Base-by-base conservation (phyloP, 768 basidiomycete genomes). In the Serendipita sp. region DNA sequence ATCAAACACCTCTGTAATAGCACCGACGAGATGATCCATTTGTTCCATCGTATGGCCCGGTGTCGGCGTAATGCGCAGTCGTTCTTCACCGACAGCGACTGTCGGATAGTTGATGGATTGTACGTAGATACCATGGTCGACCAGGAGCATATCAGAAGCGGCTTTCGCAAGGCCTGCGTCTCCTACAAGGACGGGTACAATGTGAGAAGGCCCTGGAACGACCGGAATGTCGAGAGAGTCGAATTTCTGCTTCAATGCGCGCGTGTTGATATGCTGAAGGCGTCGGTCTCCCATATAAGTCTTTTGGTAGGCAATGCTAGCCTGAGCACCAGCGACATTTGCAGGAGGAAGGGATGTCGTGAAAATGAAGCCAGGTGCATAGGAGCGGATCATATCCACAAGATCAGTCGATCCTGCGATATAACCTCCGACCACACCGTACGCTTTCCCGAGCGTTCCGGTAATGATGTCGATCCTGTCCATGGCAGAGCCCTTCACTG, bases 81-180 rank as follows among this genome's bases (percentile, higher is more conserved):
- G 87, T 74, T 98, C 90, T 73, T 96, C 91, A 53, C 93, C 93
- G 58, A 85, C 84, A 30, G 93, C 86, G 70, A 97, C 93, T 26
- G 93, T 97, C 11, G 93, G 93, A 76, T 90, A 96, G 77, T 96
- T 98, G 80, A 98, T 97, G 33, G 89, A 86, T 74, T 98, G 95
- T n/a, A 99, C 93, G 75, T 99, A 99, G 74, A 98, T 93, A 72
- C 86, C 81, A 75, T 98, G 89, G 71, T 93, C 85, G 64, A 79
- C 74, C 63, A 99, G 80, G 60, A 99, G 82, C 65, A 85, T 86
- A 74, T 99, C 96, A 28, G 90, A 94, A 2, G 96, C 96, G 53
- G 82, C 81, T 72, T 89, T 96, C 34, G 95, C 91, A 51, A 90
- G 82, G 11, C 83, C 88, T 45, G 95, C 89, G 73, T 96, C 89